Evolutionary conservation across 2,329 filamentous ascomycete species (phyloP).

Genomic region (Colletotrichum australisinense): DNA sequence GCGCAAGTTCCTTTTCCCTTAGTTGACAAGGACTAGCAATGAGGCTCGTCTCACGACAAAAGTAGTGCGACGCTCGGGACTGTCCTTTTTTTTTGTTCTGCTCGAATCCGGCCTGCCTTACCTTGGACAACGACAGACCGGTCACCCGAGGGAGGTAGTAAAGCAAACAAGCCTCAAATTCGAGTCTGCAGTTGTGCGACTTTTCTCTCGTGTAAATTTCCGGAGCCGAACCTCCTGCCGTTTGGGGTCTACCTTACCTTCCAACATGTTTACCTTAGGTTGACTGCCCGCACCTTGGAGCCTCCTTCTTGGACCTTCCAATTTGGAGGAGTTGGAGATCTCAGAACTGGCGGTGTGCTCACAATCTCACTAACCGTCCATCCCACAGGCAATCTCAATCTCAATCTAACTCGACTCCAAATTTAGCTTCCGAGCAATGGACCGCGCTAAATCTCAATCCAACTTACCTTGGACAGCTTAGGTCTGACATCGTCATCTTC

Average conservation of each 20-base stretch:
- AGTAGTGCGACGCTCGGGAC: not conserved
- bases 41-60: conserved; percentile 6
- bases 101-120: not conserved
- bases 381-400: not conserved
- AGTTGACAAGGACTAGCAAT: not conserved
- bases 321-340: not conserved
- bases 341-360: not conserved
- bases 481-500: not conserved
- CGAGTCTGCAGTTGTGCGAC: not conserved
- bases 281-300: not conserved
- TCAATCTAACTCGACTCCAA: not conserved
- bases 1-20: not conserved
- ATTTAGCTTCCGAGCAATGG: not conserved
- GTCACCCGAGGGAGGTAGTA: not conserved
- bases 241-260: not conserved
- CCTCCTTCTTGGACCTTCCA: not conserved
- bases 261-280: too few species aligned
- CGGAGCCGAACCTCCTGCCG: not conserved
- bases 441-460: not conserved
- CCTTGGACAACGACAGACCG: not conserved
- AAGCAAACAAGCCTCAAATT: not conserved
- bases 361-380: not conserved
- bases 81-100: not conserved
- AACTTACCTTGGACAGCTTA: not conserved
- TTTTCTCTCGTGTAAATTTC: not conserved